These are phyloP conservation scores for Piedraia hortae DNA, from an alignment of 2,329 filamentous ascomycete genomes.

Conservation along the genomic window DNA sequence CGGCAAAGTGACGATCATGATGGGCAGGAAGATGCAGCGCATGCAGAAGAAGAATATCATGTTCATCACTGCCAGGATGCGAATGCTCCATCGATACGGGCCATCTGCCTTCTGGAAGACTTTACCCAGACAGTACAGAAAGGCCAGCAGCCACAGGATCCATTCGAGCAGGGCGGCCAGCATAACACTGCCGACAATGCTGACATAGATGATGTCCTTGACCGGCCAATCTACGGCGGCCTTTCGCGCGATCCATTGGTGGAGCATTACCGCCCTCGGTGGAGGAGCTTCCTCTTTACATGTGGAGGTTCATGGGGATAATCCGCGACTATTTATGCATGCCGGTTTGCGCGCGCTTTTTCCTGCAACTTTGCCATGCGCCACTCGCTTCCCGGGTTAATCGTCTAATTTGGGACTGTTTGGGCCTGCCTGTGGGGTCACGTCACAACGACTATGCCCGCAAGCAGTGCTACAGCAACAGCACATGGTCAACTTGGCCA, in stretches of 20 bases:
- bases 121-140: slow-evolving; percentile 71
- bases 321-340: no score
- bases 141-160: slow-evolving; percentile 84
- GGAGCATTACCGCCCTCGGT: neutral
- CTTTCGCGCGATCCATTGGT: no score
- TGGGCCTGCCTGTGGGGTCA: no score
- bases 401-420: no score
- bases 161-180: slow-evolving; percentile 69
- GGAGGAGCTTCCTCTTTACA: no score
- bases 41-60: slow-evolving; percentile 45
- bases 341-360: no score
- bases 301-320: no score
- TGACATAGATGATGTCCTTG: slow-evolving; percentile 53
- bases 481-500: no score
- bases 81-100: slow-evolving; percentile 41
- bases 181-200: slow-evolving; percentile 58
- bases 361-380: no score
- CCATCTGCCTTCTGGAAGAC: slow-evolving; percentile 50
- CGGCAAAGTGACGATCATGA: slow-evolving; percentile 82
- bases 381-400: no score
- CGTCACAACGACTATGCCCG: no score
- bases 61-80: slow-evolving; percentile 48
- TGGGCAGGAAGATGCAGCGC: slow-evolving; percentile 69
- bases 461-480: no score
- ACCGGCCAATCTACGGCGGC: slow-evolving; percentile 7